Percentiles rank a stretch among this genome's conserved stretches.
These are phyloP conservation scores for Malus orientalis DNA, from an alignment of 306 rosid genomes.

Conservation along the genomic window DNA sequence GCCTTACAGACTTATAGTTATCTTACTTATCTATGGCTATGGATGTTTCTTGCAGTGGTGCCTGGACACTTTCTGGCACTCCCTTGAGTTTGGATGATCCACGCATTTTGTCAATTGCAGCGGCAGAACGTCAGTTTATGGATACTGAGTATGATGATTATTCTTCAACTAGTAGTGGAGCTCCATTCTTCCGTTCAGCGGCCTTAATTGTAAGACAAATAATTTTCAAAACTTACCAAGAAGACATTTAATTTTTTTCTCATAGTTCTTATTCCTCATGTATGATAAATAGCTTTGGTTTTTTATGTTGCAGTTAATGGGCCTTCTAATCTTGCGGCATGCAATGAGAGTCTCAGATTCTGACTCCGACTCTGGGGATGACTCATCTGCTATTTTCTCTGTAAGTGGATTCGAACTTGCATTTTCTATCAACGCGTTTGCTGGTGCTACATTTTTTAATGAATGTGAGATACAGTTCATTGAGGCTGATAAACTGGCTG, in stretches of 20 bases:
- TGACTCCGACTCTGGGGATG: conserved; percentile 36
- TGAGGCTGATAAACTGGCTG: conserved; percentile 12
- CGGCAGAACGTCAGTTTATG: conserved; percentile 83
- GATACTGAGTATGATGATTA: conserved; percentile 95
- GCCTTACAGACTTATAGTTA: background rate
- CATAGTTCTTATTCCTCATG: background rate
- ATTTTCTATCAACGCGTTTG: background rate
- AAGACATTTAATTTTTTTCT: background rate
- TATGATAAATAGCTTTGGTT: background rate
- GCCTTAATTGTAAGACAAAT: conserved; percentile 72
- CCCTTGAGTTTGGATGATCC: conserved; percentile 97
- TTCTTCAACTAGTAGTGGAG: conserved; percentile 80
- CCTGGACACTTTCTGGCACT: conserved; percentile 95
- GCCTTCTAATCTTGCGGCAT: conserved; percentile 82
- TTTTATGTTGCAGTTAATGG: conserved; percentile 67
- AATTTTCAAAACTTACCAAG: background rate
- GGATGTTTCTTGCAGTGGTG: conserved; percentile 49
- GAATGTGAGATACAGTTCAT: background rate
- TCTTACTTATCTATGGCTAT: background rate
- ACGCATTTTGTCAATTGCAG: conserved; percentile 90
- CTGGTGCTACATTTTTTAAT: background rate
- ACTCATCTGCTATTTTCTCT: conserved; percentile 67
- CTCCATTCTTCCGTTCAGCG: conserved; percentile 92
- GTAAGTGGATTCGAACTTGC: conserved; percentile 33
- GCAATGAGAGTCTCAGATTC: conserved; percentile 68